A percentile compares a stretch with the other conserved stretches of the same genome.
Evolutionary conservation across 495 filamentous ascomycete species (phyloP).

Genomic region (Neurospora sp.): DNA sequence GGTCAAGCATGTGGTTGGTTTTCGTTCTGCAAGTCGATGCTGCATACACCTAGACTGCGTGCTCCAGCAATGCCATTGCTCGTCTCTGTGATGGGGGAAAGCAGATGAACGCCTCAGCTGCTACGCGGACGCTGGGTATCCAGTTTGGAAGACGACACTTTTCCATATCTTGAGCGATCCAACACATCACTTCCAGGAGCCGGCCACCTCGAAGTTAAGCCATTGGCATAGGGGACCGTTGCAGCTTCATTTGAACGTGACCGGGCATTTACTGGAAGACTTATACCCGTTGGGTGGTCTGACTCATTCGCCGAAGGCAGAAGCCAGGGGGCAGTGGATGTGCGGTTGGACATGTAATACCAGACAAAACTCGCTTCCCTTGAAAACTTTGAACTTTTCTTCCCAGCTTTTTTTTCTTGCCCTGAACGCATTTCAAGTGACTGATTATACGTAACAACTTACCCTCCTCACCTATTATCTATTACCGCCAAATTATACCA

Average conservation of each 20-base stretch:
- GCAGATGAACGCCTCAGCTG: not conserved
- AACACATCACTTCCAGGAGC: not conserved
- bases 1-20: conserved; percentile 19
- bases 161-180: not conserved
- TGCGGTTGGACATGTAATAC: not conserved
- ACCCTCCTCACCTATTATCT: not conserved
- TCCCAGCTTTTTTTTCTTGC: not conserved
- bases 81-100: not conserved
- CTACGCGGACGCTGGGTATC: not conserved
- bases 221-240: not conserved
- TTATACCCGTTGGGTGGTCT: not conserved
- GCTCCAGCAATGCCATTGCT: not conserved
- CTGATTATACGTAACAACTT: not conserved
- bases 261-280: not conserved
- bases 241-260: not conserved
- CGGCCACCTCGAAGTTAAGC: not conserved
- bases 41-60: not conserved
- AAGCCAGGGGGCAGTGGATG: not conserved
- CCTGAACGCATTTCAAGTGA: not conserved
- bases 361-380: not conserved
- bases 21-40: conserved; percentile 4
- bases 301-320: not conserved
- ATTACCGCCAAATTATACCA: not conserved
- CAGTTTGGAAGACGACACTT: not conserved
- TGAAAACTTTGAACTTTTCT: not conserved